Conservation (phyloP, 2,329 filamentous ascomycete genomes). For the Cryphonectria nitschkei region DNA sequence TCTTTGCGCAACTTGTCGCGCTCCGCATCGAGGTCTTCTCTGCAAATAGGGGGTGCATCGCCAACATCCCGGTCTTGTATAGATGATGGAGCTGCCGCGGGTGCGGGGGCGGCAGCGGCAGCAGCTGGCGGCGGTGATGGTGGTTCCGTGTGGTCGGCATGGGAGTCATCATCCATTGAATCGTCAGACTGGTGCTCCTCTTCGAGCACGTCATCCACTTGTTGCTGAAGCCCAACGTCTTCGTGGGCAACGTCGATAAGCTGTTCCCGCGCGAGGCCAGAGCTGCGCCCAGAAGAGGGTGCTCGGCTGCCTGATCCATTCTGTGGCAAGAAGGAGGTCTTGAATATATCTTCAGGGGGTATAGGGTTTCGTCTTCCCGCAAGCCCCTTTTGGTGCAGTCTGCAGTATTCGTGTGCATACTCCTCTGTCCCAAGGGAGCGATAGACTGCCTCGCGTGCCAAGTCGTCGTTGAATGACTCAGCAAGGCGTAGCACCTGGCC, state of each 20-base stretch:
- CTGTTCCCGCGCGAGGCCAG: constrained; percentile 31
- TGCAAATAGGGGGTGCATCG: constrained; percentile 52
- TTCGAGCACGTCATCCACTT: constrained; percentile 32
- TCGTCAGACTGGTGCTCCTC: constrained; percentile 35
- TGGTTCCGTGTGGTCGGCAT: constrained; percentile 24
- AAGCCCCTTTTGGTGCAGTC: constrained; percentile 60
- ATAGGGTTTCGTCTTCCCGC: constrained; percentile 69
- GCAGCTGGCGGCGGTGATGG: constrained; percentile 16
- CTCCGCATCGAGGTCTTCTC: constrained; percentile 80
- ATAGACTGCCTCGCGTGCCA: constrained; percentile 80
- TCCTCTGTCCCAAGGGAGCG: constrained; percentile 71
- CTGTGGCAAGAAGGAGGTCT: constrained; percentile 37
- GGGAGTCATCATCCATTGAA: constrained; percentile 33
- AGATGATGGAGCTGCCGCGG: constrained; percentile 31
- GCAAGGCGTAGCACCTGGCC: constrained; percentile 36
- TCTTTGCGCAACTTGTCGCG: constrained; percentile 73
- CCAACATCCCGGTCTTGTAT: constrained; percentile 30
- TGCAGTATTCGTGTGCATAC: constrained; percentile 75
- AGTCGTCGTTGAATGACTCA: constrained; percentile 58
- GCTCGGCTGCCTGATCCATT: constrained; percentile 33
- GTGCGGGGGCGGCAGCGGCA: constrained; percentile 7
- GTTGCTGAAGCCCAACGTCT: constrained; percentile 33
- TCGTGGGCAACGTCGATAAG: constrained; percentile 40
- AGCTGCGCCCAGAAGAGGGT: constrained; percentile 20
- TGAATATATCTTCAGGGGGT: constrained; percentile 59